A percentile compares a stretch with the other conserved stretches of the same genome.
Evolutionary conservation across 192 early-diverging fungal genomes (phyloP).

Genomic region (Rhizophagus sp.): DNA sequence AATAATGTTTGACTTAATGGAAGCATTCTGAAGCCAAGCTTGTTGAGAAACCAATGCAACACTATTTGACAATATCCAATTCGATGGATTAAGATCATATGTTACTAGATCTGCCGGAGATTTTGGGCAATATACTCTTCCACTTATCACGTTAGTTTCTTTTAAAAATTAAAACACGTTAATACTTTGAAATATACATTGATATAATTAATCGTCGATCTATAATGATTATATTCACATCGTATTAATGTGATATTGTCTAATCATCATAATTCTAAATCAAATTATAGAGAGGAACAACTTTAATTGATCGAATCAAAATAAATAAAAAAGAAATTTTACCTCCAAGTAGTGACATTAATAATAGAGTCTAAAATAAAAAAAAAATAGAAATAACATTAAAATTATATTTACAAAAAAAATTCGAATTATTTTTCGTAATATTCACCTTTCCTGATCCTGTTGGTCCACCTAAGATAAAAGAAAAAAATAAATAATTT

Average conservation of each 20-base stretch:
- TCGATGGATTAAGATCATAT: conserved; percentile 26
- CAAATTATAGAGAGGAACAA: no score
- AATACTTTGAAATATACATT: background rate
- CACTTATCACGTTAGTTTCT: conserved; percentile 59
- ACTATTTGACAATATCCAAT: conserved; percentile 48
- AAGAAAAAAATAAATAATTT: background rate
- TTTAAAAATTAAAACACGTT: no score
- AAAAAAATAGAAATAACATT: background rate
- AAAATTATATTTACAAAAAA: background rate
- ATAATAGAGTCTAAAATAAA: conserved; percentile 54
- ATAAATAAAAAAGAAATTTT: background rate
- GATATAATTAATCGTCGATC: no score
- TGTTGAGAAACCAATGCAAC: conserved; percentile 82
- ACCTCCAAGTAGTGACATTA: conserved; percentile 78
- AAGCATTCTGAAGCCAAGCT: conserved; percentile 62
- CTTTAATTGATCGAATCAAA: background rate
- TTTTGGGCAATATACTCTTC: conserved; percentile 45
- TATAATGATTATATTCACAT: no score
- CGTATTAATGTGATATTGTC: no score
- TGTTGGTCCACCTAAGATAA: conserved; percentile 63
- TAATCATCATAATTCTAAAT: no score
- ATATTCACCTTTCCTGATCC: conserved; percentile 75
- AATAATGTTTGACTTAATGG: conserved; percentile 49
- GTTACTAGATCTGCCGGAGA: background rate
- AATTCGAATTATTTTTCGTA: background rate